Evolutionary conservation across 202 grass and related monocot genomes (phyloP), one percentile per base, ranked within the genome.

Genomic region (Zizania palustris): DNA sequence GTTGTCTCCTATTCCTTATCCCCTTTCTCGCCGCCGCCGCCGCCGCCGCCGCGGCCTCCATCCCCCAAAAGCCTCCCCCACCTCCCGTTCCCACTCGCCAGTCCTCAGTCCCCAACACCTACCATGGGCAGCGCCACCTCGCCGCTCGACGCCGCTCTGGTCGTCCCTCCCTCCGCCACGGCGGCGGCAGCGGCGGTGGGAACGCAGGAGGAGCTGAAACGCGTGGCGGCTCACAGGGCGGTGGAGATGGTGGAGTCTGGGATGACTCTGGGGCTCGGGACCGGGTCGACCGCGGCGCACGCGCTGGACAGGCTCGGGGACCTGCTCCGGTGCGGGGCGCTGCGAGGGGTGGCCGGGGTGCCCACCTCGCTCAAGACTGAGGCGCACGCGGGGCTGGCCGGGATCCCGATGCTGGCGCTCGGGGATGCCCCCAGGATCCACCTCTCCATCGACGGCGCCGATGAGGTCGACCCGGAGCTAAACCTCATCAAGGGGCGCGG

Each of bases 401-500:
- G 83, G 63, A 91, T 91, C 76, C 91, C 91, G 11, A 78, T 94
- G 8, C 82, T 87, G 14, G 69, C 77, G 11, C 88, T 94, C 33
- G 51, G 43, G 36, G 83, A 69, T 20, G 80, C 61, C 34, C 28
- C 76, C 5, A 8, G 67, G 57, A 87, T 94, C 71, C 75, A 71
- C 56, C 83, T 94, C 65, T 91, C 85, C 73, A 91, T 94, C 42
- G 88, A 94, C 62, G 91, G 88, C 71, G 91, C 85, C 22, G 91
- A 94, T 65, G 92, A 96, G 81, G 92, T 96, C 45, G 92, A 96
- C 84, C 73, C 86, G n/a, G 79, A 75, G 44, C 87, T 91, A 46
- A 96, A 91, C 87, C 85, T 95, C 86, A 86, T 95, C 44, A 95
- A 95, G 73, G 92, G 92, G 16, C 77, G 92, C 42, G 92, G 92